Percentiles rank a stretch among this genome's conserved stretches.
These are phyloP conservation scores for Sergeia podlipaevii DNA, from an alignment of 208 protist species.

Conservation along the genomic window DNA sequence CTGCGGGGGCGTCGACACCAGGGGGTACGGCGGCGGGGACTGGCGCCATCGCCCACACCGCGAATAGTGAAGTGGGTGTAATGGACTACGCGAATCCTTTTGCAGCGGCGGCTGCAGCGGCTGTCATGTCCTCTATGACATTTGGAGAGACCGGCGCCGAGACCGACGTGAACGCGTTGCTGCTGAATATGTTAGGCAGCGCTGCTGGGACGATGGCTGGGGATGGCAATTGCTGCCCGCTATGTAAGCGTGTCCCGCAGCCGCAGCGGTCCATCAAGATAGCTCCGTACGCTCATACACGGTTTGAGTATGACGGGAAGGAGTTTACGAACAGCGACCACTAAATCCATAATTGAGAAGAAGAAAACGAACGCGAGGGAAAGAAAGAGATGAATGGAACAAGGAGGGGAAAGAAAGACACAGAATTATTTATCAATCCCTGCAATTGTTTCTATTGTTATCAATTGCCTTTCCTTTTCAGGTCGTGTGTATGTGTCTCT, in stretches of 20 bases:
- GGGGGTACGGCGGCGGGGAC: no score
- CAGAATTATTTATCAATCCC: neutral
- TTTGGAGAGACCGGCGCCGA: no score
- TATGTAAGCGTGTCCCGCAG: constrained; percentile 49
- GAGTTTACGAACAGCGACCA: constrained; percentile 14
- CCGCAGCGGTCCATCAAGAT: constrained; percentile 22
- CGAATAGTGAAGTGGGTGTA: neutral
- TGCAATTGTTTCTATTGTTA: constrained; percentile 1
- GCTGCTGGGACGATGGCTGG: no score
- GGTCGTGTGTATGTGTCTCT: no score
- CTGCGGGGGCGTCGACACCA: no score
- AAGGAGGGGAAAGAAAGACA: neutral
- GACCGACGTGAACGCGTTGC: neutral
- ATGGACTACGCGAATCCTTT: neutral
- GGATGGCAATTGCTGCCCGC: constrained; percentile 30
- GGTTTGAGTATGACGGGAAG: constrained; percentile 51
- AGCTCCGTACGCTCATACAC: constrained; percentile 55
- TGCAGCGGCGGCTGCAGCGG: neutral
- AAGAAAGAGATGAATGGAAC: neutral
- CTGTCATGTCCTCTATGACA: neutral
- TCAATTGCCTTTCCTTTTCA: neutral
- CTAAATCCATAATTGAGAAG: neutral
- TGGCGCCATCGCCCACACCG: no score
- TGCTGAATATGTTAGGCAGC: neutral
- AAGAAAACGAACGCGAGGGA: constrained; percentile 1